Conservation (phyloP, 441 rosid genomes). For the Aleurites moluccanus region DNA sequence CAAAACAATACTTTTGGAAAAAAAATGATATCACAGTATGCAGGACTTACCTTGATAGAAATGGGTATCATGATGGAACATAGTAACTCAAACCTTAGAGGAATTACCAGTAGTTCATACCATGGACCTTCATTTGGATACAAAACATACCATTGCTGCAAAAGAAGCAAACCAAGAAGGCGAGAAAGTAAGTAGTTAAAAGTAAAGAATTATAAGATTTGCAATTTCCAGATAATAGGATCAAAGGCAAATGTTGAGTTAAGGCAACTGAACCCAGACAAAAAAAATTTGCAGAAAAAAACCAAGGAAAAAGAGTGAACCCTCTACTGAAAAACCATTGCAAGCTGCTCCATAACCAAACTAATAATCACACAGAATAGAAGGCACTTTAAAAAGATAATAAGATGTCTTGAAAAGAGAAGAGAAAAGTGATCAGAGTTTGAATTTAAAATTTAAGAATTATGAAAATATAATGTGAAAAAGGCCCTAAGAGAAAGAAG, state of each 20-base stretch:
- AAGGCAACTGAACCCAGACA: background rate
- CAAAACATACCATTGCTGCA: slow-evolving; percentile 96
- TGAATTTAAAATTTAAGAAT: background rate
- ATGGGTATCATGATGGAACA: slow-evolving; percentile 99
- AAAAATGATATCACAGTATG: slow-evolving; percentile 1
- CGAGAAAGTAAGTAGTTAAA: slow-evolving; percentile 9
- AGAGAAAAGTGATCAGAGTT: background rate
- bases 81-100: slow-evolving; percentile 95
- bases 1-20: slow-evolving; percentile 1
- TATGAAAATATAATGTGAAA: background rate
- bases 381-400: background rate
- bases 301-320: background rate
- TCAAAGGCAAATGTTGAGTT: background rate
- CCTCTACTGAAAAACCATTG: background rate
- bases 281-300: background rate
- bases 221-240: background rate
- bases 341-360: background rate
- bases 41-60: slow-evolving; percentile 75
- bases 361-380: background rate
- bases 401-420: background rate
- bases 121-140: slow-evolving; percentile 96
- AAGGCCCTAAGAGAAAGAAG: background rate
- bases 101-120: slow-evolving; percentile 93
- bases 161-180: slow-evolving; percentile 26
- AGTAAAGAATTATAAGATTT: slow-evolving; percentile 9